Evolutionary conservation across 73 alveolate species (phyloP).

Genomic region (Tetrahymena malaccensis): DNA sequence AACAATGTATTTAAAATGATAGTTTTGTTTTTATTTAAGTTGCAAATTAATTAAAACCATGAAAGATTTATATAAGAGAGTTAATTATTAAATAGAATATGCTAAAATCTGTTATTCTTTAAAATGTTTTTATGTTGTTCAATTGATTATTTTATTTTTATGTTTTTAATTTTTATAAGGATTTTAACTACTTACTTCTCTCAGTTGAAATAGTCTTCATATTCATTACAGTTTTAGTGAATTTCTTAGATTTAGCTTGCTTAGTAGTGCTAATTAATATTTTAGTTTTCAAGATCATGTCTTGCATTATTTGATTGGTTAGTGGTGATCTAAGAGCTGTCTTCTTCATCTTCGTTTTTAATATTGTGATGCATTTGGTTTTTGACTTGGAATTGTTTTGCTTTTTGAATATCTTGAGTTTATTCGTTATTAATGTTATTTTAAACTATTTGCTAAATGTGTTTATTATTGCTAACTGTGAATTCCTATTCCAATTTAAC

Average conservation of each 20-base stretch:
- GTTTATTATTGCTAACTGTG: background rate
- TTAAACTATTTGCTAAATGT: background rate
- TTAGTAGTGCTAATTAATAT: background rate
- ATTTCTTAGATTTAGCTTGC: background rate
- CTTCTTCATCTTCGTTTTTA: slow-evolving; percentile 20
- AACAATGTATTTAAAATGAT: background rate
- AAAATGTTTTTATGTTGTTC: no score
- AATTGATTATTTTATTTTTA: no score
- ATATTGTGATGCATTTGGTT: slow-evolving; percentile 2
- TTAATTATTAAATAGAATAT: background rate
- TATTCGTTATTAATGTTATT: background rate
- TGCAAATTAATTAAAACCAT: background rate
- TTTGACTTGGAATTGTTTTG: background rate
- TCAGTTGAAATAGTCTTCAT: background rate
- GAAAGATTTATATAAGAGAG: background rate
- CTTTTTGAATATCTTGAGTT: background rate
- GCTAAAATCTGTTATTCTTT: background rate
- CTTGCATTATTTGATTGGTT: background rate
- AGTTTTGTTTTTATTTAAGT: background rate
- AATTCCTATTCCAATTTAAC: background rate
- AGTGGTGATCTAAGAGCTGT: background rate
- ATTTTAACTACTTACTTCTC: background rate
- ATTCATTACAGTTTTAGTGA: background rate
- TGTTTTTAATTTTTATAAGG: no score
- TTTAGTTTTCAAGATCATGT: background rate